These are phyloP conservation scores for Cornus kousa DNA, from an alignment of 148 eudicot species.

Conservation along the genomic window DNA sequence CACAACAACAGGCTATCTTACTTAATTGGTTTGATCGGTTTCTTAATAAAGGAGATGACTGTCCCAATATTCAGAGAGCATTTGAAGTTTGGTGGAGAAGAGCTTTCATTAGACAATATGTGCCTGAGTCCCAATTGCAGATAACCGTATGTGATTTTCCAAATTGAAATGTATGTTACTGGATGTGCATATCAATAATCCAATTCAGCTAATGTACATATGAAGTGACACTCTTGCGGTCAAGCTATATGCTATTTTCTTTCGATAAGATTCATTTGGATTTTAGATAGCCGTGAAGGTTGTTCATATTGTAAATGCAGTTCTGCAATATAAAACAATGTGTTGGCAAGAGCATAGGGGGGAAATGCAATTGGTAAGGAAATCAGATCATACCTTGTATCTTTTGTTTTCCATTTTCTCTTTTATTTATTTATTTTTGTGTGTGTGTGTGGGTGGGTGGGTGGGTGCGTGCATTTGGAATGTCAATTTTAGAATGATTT, in stretches of 20 bases:
- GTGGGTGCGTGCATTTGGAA: no score
- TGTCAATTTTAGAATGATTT: no score
- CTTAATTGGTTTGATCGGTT: slow-evolving; percentile 86
- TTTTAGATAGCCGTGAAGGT: neutral
- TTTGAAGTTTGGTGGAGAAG: slow-evolving; percentile 98
- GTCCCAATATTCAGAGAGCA: slow-evolving; percentile 92
- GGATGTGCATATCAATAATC: neutral
- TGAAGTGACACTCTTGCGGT: slow-evolving; percentile 9
- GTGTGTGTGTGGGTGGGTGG: no score
- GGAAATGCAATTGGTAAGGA: neutral
- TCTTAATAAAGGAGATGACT: slow-evolving; percentile 85
- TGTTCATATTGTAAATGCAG: neutral
- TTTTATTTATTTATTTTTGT: no score
- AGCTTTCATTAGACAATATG: slow-evolving; percentile 73
- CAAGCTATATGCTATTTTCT: slow-evolving; percentile 10
- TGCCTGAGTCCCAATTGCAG: slow-evolving; percentile 65
- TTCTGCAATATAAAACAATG: neutral
- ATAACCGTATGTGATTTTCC: slow-evolving; percentile 64
- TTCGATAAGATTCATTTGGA: neutral
- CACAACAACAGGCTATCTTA: slow-evolving; percentile 71
- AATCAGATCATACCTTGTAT: neutral
- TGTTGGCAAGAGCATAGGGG: neutral
- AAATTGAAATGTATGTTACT: slow-evolving; percentile 22
- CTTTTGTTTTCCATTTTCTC: no score
- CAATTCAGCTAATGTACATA: slow-evolving; percentile 12